Evolutionary conservation across 1,284 basidiomycete species (phyloP), one percentile per base, ranked within the genome.

Genomic region (Tilletia setariae): DNA sequence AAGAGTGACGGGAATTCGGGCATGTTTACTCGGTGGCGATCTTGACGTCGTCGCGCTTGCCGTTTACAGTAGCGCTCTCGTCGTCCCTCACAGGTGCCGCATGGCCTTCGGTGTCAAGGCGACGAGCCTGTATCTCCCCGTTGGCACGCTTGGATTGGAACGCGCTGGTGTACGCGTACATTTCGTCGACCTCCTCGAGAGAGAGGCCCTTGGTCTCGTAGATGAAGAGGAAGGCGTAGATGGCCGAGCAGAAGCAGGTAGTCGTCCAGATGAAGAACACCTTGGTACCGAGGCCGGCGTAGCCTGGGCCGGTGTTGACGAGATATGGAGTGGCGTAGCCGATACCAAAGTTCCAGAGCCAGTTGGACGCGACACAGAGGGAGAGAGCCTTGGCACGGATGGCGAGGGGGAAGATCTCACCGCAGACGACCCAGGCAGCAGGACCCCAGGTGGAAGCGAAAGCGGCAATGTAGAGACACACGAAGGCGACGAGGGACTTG

Each of bases 231-330:
- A 86, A 90, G 8, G 76, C 70, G 68, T 77, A 83, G 63, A 80
- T 66, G 62, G 70, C 74, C 69, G 74, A 73, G 56, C 65, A 25
- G 63, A 75, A 71, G 71, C 78, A 80, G 46, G 75, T 79, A 35
- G 66, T 72, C n/a, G 72, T 74, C 92, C 92, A 93, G 82, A 94
- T 76, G 86, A 92, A 94, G 88, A 94, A 94, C 77, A 94, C 92
- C 83, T 91, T 92, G 66, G 87, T 86, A 63, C 87, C 85, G 65
- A 93, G 88, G 77, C 88, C 87, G 19, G 88, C 89, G 63, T 86
- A 85, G 47, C 88, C 89, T 1, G 79, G 69, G 25, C 76, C 76
- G 1, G 56, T 13, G 53, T 89, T 86, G 76, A 93, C 91, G 72
- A 93, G 86, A 85, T 90, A 93, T 6, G 91, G 91, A 0, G 90